These are phyloP conservation scores for Phaeophleospora eucalypticola DNA, from an alignment of 2,329 filamentous ascomycete genomes.

Conservation along the genomic window DNA sequence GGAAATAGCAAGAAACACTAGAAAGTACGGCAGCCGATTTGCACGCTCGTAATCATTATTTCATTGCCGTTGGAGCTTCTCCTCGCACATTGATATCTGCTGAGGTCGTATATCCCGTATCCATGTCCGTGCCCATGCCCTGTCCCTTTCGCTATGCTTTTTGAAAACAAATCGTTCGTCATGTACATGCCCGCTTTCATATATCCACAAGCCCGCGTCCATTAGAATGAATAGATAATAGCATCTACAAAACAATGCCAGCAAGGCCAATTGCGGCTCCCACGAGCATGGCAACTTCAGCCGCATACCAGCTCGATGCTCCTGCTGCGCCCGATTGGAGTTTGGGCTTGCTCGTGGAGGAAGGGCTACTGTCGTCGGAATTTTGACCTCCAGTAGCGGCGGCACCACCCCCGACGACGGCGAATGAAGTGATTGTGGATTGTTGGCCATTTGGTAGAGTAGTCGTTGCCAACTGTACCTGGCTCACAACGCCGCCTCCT, in stretches of 20 bases:
- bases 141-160: neutral
- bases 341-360: neutral
- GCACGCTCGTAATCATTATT: neutral
- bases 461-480: slow-evolving; percentile 37
- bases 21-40: neutral
- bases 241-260: neutral
- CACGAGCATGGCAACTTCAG: neutral
- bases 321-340: neutral
- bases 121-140: too few species aligned
- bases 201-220: neutral
- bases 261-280: neutral
- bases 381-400: neutral
- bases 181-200: neutral
- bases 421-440: slow-evolving; percentile 43
- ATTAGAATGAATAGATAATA: neutral
- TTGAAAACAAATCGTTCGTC: neutral
- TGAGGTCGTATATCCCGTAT: neutral
- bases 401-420: slow-evolving; percentile 33
- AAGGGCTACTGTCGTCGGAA: neutral
- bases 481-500: slow-evolving; percentile 33
- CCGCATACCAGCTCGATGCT: neutral
- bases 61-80: neutral
- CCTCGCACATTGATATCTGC: neutral
- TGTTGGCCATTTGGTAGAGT: slow-evolving; percentile 33
- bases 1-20: neutral